These are phyloP conservation scores for Taphrina communis DNA, from an alignment of 1,139 yeast genomes.

Conservation along the genomic window DNA sequence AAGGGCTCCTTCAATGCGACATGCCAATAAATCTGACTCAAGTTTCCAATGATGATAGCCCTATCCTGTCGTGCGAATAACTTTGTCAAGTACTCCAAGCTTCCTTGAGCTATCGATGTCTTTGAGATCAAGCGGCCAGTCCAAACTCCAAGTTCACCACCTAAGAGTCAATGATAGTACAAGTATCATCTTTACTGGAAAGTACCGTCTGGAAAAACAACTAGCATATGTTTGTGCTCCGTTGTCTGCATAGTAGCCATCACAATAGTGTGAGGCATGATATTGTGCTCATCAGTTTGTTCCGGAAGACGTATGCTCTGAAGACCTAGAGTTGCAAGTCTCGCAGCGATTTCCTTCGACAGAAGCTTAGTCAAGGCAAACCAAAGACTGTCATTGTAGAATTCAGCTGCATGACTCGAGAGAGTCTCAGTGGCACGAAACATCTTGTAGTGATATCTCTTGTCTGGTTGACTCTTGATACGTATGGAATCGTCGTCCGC, in stretches of 20 bases:
- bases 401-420: slow-evolving; percentile 1
- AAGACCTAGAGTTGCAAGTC: slow-evolving; percentile 13
- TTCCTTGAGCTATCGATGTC: slow-evolving; percentile 6
- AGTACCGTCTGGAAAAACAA: slow-evolving; percentile 31
- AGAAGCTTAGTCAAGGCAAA: slow-evolving; percentile 16
- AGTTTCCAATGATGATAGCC: slow-evolving; percentile 22
- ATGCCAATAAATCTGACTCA: slow-evolving; percentile 15
- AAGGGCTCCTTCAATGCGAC: background rate
- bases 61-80: background rate
- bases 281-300: background rate
- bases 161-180: slow-evolving; percentile 1
- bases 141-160: slow-evolving; percentile 35
- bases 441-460: slow-evolving; percentile 17
- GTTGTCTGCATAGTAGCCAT: background rate
- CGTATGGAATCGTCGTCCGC: slow-evolving; percentile 23
- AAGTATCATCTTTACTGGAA: background rate
- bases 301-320: background rate
- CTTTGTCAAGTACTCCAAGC: slow-evolving; percentile 16
- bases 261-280: background rate
- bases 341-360: background rate
- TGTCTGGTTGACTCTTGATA: background rate
- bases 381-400: slow-evolving; percentile 33
- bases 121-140: slow-evolving; percentile 28
- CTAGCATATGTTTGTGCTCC: background rate
- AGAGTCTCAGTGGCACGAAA: background rate